Conservation (phyloP, 306 rosid species). For the Rosa persica region DNA sequence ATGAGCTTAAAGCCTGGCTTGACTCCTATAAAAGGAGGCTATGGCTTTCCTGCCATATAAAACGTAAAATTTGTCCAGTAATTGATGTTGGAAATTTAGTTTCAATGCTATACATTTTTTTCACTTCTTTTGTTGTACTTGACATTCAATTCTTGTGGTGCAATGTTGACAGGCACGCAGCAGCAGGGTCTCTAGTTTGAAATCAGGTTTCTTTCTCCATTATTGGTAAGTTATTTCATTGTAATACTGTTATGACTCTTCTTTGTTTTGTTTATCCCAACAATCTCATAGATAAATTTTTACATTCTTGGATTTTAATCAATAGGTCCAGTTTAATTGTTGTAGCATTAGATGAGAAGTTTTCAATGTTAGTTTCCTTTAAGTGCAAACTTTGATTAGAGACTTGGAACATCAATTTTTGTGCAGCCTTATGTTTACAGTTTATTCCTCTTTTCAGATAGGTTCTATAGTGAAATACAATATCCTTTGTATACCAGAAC, state of each 20-base stretch:
- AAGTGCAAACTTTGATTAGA: neutral
- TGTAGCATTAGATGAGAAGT: conserved; percentile 9
- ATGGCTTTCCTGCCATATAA: neutral
- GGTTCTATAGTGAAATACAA: neutral
- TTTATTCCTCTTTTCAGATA: neutral
- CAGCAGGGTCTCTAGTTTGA: conserved; percentile 46
- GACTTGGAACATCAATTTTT: neutral
- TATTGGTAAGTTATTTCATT: conserved; percentile 44
- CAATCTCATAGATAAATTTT: neutral
- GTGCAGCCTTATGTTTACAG: neutral
- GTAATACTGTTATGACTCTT: neutral
- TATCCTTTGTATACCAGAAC: neutral
- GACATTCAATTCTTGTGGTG: conserved; percentile 26
- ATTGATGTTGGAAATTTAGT: neutral
- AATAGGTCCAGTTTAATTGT: neutral
- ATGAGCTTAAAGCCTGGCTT: neutral
- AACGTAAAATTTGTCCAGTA: neutral
- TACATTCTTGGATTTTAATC: neutral
- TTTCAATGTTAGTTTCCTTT: too few species aligned
- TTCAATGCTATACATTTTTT: too few species aligned
- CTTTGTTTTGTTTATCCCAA: neutral
- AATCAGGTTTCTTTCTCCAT: conserved; percentile 59
- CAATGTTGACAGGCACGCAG: conserved; percentile 46
- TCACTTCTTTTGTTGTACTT: neutral
- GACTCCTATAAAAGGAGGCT: neutral